These are phyloP conservation scores for Trichoderma brevicompactum DNA, from an alignment of 2,329 filamentous ascomycete genomes.

Conservation along the genomic window DNA sequence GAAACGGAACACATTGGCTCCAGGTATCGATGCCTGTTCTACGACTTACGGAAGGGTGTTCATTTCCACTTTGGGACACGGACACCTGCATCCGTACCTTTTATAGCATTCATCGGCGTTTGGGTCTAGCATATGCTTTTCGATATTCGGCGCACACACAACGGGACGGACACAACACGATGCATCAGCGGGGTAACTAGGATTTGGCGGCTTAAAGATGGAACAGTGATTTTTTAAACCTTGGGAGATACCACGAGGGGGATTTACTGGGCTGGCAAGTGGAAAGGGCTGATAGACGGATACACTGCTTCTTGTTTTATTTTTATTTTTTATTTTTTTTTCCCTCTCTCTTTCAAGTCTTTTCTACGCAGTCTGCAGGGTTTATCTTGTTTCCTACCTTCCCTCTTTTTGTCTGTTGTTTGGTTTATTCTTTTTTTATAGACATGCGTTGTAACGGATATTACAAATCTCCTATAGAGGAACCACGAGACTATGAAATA, in stretches of 20 bases:
- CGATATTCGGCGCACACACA: constrained; percentile 24
- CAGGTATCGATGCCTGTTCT: not conserved
- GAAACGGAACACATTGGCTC: not conserved
- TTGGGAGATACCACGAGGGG: constrained; percentile 18
- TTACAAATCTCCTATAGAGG: constrained; percentile 19
- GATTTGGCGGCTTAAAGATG: not conserved
- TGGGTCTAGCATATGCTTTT: constrained; percentile 23
- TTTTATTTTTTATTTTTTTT: not conserved
- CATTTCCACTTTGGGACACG: not conserved
- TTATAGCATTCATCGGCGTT: constrained; percentile 23
- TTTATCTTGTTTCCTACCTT: not conserved
- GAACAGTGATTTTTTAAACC: not conserved
- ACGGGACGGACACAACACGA: constrained; percentile 14
- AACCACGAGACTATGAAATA: constrained; percentile 17
- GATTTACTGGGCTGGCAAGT: not conserved
- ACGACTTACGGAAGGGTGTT: constrained; percentile 9
- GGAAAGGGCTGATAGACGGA: constrained; percentile 9
- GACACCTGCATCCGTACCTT: not conserved
- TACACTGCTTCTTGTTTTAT: not conserved
- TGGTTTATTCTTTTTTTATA: not conserved
- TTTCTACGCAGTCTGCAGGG: not conserved
- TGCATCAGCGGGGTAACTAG: constrained; percentile 18
- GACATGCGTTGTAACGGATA: constrained; percentile 3
- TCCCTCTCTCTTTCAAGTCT: not conserved
- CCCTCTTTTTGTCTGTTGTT: not conserved